Conservation (phyloP, 2,329 filamentous ascomycete species). For the Keithomyces neogunnii region DNA sequence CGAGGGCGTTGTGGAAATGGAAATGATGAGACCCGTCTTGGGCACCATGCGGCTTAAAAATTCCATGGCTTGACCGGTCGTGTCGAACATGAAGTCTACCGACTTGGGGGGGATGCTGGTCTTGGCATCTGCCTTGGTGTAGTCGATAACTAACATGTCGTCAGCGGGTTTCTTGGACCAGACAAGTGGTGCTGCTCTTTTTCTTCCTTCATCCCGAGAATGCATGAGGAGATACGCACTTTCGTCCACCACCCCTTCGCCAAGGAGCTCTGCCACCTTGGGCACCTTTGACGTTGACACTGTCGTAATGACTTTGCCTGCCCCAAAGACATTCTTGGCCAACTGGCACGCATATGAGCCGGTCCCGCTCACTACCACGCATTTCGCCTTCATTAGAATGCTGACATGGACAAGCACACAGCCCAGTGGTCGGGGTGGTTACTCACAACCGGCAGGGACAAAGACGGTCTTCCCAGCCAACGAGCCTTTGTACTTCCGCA, state of each 20-base stretch:
- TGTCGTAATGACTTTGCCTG: slow-evolving; percentile 35
- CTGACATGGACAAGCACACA: too few species aligned
- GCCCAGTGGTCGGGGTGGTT: not conserved
- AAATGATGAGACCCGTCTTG: slow-evolving; percentile 23
- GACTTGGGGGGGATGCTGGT: slow-evolving; percentile 21
- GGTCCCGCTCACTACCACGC: slow-evolving; percentile 14
- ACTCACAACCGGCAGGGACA: slow-evolving; percentile 16
- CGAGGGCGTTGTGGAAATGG: slow-evolving; percentile 26
- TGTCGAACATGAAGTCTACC: slow-evolving; percentile 37
- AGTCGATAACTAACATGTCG: slow-evolving; percentile 14
- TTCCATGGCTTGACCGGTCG: slow-evolving; percentile 24
- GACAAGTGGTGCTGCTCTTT: too few species aligned
- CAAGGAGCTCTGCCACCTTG: slow-evolving; percentile 26
- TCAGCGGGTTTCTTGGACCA: not conserved
- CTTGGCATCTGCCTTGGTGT: slow-evolving; percentile 12
- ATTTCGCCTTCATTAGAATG: too few species aligned
- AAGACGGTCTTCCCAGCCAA: slow-evolving; percentile 24
- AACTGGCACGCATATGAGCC: slow-evolving; percentile 26
- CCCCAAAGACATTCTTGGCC: slow-evolving; percentile 34
- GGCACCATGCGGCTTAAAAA: slow-evolving; percentile 27
- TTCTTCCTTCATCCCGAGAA: too few species aligned
- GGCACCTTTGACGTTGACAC: slow-evolving; percentile 33
- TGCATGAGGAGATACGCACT: slow-evolving; percentile 9
- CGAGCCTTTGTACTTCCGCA: slow-evolving; percentile 28
- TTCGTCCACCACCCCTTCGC: slow-evolving; percentile 28